Conservation (phyloP, 2,329 filamentous ascomycete genomes). For the Davidsoniella neocaledoniae region DNA sequence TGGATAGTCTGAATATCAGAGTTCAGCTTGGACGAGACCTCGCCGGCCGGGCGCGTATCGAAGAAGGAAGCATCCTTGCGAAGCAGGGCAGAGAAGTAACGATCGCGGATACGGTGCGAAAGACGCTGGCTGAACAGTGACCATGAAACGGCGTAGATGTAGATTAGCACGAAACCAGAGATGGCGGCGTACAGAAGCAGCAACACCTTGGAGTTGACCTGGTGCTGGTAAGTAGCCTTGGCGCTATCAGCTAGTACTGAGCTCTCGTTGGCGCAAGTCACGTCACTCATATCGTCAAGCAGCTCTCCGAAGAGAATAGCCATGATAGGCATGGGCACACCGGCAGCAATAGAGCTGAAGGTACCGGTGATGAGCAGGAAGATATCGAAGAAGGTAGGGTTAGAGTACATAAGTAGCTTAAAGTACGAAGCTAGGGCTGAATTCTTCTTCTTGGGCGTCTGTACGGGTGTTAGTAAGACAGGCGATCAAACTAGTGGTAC, state of each 20-base stretch:
- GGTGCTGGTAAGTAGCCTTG: conserved; percentile 21
- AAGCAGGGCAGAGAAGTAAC: conserved; percentile 40
- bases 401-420: conserved; percentile 28
- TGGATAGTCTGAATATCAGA: conserved; percentile 50
- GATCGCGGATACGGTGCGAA: conserved; percentile 43
- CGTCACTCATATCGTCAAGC: conserved; percentile 41
- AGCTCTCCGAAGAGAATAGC: conserved; percentile 48
- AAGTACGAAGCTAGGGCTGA: conserved; percentile 24
- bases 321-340: conserved; percentile 45
- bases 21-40: conserved; percentile 46
- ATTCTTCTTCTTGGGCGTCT: conserved; percentile 2
- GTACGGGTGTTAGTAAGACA: not conserved
- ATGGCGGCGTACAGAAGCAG: conserved; percentile 46
- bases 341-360: conserved; percentile 36
- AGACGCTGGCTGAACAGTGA: conserved; percentile 46
- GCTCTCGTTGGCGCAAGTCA: conserved; percentile 29
- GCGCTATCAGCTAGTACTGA: conserved; percentile 8
- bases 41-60: conserved; percentile 43
- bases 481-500: not conserved
- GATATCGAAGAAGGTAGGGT: conserved; percentile 27
- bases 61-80: conserved; percentile 47
- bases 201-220: conserved; percentile 41
- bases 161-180: conserved; percentile 46
- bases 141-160: conserved; percentile 47
- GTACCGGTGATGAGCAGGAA: conserved; percentile 26